Percentiles rank a stretch among this genome's conserved stretches.
These are phyloP conservation scores for Coniferiporia sulphurascens DNA, from an alignment of 1,284 basidiomycete species.

Conservation along the genomic window DNA sequence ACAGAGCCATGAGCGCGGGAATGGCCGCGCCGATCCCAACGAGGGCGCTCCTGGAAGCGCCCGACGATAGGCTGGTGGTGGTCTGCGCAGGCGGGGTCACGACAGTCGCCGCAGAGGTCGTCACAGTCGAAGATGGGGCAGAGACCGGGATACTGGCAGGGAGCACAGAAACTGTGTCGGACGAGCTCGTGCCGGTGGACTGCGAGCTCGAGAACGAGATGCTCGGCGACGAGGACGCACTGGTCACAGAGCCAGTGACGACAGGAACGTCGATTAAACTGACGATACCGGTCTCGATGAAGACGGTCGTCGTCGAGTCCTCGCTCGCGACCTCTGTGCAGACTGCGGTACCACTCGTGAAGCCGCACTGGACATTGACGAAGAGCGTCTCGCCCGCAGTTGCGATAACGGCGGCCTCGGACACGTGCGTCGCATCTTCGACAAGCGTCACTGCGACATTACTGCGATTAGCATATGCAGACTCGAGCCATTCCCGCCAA, in stretches of 20 bases:
- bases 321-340: conserved; percentile 7
- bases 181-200: background rate
- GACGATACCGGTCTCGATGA: conserved; percentile 9
- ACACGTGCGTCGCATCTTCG: conserved; percentile 13
- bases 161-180: background rate
- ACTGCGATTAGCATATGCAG: background rate
- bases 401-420: conserved; percentile 9
- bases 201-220: background rate
- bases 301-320: background rate
- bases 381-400: conserved; percentile 5
- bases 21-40: background rate
- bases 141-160: background rate
- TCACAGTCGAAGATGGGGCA: background rate
- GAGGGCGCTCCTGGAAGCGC: background rate
- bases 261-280: conserved; percentile 1
- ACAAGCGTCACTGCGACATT: conserved; percentile 11
- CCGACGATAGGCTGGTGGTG: background rate
- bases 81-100: background rate
- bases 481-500: background rate
- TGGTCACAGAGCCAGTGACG: background rate
- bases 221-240: background rate
- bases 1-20: background rate
- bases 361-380: conserved; percentile 9
- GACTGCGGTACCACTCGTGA: conserved; percentile 1
- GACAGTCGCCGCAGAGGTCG: background rate